Percentiles rank a stretch among this genome's conserved stretches.
phyloP scores from a whole-genome alignment of 2,329 filamentous ascomycete genomes.

The Penicillium polonicum region DNA sequence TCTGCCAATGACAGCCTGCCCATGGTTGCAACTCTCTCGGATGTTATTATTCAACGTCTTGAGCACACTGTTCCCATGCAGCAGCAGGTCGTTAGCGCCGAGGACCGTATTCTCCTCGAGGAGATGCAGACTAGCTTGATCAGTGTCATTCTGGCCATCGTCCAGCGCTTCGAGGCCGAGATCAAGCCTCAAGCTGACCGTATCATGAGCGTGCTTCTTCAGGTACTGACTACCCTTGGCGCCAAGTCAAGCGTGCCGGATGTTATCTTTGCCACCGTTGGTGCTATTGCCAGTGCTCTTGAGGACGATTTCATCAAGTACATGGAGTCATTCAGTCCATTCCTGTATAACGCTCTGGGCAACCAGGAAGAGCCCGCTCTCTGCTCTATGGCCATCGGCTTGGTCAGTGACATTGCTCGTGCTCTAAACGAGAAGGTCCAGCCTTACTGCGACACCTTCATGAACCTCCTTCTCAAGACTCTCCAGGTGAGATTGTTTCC shows the following conservation, averaged over 20 bases:
- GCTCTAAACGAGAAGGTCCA: constrained; percentile 87
- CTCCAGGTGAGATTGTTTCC: constrained; percentile 61
- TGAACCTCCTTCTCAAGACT: constrained; percentile 96
- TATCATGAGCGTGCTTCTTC: constrained; percentile 87
- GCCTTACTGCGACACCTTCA: constrained; percentile 94
- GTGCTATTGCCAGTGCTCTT: constrained; percentile 84
- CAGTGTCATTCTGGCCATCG: constrained; percentile 87
- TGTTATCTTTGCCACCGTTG: constrained; percentile 86
- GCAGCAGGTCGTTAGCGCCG: constrained; percentile 89
- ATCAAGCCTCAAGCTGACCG: constrained; percentile 86
- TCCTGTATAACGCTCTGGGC: constrained; percentile 87
- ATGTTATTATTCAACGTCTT: constrained; percentile 85
- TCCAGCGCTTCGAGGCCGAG: constrained; percentile 86
- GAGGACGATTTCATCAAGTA: constrained; percentile 95
- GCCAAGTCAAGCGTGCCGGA: constrained; percentile 93
- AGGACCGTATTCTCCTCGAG: constrained; percentile 92
- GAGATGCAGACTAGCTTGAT: constrained; percentile 97
- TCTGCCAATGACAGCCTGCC: constrained; percentile 81
- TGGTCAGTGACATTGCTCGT: constrained; percentile 93
- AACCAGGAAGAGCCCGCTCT: constrained; percentile 94
- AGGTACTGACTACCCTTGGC: constrained; percentile 73
- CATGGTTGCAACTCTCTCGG: constrained; percentile 77
- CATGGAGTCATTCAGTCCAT: constrained; percentile 92
- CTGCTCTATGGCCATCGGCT: constrained; percentile 94
- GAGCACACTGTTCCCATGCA: constrained; percentile 89